Percentiles rank a stretch among this genome's conserved stretches.
phyloP scores from a whole-genome alignment of 805 yeast species.

The Myxozyma vanderwaltii region DNA sequence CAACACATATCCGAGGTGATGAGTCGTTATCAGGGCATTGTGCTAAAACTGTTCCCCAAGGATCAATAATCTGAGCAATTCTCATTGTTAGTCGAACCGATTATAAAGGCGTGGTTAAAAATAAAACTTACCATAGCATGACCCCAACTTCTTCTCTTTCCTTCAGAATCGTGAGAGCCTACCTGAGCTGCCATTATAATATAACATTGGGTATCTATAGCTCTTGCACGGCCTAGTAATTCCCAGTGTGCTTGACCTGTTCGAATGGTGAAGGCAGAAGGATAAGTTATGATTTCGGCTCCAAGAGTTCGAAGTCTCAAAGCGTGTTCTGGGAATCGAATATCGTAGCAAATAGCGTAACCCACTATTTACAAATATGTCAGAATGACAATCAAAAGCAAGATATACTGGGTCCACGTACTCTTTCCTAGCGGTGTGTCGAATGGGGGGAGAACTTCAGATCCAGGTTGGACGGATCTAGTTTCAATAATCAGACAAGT shows the following conservation, averaged over 20 bases:
- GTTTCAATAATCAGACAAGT: neutral
- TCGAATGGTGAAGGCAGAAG: constrained; percentile 88
- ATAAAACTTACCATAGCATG: constrained; percentile 56
- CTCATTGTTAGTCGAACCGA: neutral
- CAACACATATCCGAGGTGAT: constrained; percentile 54
- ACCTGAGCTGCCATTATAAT: constrained; percentile 91
- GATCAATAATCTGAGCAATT: constrained; percentile 61
- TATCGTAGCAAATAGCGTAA: constrained; percentile 78
- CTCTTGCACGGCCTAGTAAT: constrained; percentile 74
- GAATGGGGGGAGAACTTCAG: constrained; percentile 54
- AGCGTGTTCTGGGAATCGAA: constrained; percentile 82
- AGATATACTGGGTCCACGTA: neutral
- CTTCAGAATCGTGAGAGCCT: constrained; percentile 66
- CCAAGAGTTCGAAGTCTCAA: constrained; percentile 57
- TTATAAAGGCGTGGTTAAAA: neutral
- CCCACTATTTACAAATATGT: constrained; percentile 49
- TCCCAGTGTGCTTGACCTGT: constrained; percentile 95
- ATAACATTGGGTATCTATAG: constrained; percentile 83
- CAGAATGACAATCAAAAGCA: neutral
- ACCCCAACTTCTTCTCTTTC: constrained; percentile 76
- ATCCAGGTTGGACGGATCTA: constrained; percentile 78
- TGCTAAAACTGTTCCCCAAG: constrained; percentile 84
- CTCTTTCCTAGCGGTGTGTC: constrained; percentile 57
- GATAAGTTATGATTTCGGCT: constrained; percentile 79
- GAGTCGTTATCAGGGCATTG: constrained; percentile 53